Evolutionary conservation across 78 protist genomes (phyloP).

Genomic region (Bodo saltans): DNA sequence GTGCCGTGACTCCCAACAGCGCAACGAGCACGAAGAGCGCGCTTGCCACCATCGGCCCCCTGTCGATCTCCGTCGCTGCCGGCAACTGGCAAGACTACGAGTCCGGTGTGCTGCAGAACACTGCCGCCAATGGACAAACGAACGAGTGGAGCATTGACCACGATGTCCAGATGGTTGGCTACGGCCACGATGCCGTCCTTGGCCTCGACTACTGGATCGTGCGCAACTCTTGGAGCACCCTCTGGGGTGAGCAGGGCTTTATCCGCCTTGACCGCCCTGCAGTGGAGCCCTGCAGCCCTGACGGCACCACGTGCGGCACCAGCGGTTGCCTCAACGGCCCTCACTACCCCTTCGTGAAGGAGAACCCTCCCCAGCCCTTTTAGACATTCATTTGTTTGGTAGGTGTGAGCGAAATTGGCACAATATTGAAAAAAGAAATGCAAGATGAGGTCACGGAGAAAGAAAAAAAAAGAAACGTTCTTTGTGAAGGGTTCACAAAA

Average conservation of each 20-base stretch:
- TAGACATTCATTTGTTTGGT: too few species aligned
- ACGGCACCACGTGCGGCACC: too few species aligned
- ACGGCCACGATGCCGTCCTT: not conserved
- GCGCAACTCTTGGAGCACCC: slow-evolving; percentile 85
- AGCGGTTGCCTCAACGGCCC: too few species aligned
- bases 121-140: too few species aligned
- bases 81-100: slow-evolving; percentile 30
- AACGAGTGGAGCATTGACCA: slow-evolving; percentile 10
- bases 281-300: too few species aligned
- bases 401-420: too few species aligned
- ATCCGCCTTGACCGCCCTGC: too few species aligned
- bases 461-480: slow-evolving; percentile 1
- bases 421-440: not conserved
- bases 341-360: too few species aligned
- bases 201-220: slow-evolving; percentile 61
- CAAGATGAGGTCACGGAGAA: not conserved
- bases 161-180: slow-evolving; percentile 15
- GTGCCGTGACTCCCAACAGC: not conserved
- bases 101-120: slow-evolving; percentile 32
- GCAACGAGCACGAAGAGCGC: not conserved
- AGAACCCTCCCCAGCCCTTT: too few species aligned
- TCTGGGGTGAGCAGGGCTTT: slow-evolving; percentile 60
- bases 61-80: slow-evolving; percentile 38
- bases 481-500: not conserved
- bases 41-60: slow-evolving; percentile 31